A percentile compares a stretch with the other conserved stretches of the same genome.
Conservation (phyloP, 495 filamentous ascomycete genomes). For the Penicillium diatomitis region DNA sequence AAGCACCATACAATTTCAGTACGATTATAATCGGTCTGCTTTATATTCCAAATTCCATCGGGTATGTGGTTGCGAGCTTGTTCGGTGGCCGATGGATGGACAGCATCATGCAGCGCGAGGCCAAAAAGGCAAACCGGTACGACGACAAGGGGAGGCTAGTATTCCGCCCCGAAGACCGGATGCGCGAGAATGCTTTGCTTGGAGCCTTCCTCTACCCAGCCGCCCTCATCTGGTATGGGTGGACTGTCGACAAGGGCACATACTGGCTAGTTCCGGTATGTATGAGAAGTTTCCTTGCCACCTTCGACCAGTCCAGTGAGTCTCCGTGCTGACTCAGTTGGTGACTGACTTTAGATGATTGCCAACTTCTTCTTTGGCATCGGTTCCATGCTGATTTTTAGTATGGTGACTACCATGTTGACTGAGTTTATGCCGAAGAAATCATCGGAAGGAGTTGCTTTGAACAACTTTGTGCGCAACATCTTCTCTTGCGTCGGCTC, state of each 20-base stretch:
- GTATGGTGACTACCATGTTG: slow-evolving; percentile 68
- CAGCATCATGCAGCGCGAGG: slow-evolving; percentile 78
- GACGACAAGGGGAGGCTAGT: slow-evolving; percentile 61
- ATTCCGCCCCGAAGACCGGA: slow-evolving; percentile 77
- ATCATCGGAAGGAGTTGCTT: slow-evolving; percentile 68
- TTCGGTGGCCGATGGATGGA: slow-evolving; percentile 85
- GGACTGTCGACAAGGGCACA: slow-evolving; percentile 48
- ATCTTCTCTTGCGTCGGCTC: slow-evolving; percentile 74
- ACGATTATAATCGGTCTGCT: slow-evolving; percentile 67
- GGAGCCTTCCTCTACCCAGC: slow-evolving; percentile 67
- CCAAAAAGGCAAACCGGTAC: slow-evolving; percentile 58
- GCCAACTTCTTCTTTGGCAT: slow-evolving; percentile 85
- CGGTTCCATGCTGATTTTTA: slow-evolving; percentile 84
- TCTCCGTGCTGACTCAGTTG: neutral
- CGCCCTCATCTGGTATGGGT: slow-evolving; percentile 60
- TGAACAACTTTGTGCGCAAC: slow-evolving; percentile 71
- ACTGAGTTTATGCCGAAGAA: slow-evolving; percentile 83
- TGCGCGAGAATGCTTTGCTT: slow-evolving; percentile 83
- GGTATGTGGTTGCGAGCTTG: slow-evolving; percentile 64
- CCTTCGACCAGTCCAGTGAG: neutral
- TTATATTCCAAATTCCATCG: slow-evolving; percentile 73
- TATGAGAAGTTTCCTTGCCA: slow-evolving; percentile 14
- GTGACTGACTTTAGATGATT: slow-evolving; percentile 40
- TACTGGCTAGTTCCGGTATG: slow-evolving; percentile 57
- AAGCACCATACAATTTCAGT: slow-evolving; percentile 63